Conservation (phyloP, 192 early-diverging fungal species). For the Podochytrium sp. region DNA sequence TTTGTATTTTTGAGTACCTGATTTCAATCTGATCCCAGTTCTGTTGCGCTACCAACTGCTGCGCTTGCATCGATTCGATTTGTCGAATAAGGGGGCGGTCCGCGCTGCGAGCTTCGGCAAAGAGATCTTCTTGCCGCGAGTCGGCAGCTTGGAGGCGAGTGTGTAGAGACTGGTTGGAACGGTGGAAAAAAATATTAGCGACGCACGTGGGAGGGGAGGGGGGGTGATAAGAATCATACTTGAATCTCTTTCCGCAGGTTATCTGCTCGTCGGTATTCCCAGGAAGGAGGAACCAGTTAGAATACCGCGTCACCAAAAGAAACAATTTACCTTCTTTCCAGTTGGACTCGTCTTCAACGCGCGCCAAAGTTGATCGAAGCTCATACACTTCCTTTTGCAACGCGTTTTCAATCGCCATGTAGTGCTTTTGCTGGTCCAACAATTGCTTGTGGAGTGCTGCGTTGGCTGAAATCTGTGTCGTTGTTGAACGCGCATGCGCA, state of each 20-base stretch:
- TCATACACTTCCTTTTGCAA: slow-evolving; percentile 43
- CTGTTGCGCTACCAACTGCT: slow-evolving; percentile 33
- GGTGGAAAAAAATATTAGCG: background rate
- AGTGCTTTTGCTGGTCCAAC: slow-evolving; percentile 19
- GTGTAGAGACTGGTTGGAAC: slow-evolving; percentile 26
- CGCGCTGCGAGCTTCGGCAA: slow-evolving; percentile 30
- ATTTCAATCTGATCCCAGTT: slow-evolving; percentile 53
- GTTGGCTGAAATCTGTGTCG: slow-evolving; percentile 31
- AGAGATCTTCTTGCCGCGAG: slow-evolving; percentile 43
- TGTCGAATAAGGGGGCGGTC: slow-evolving; percentile 52
- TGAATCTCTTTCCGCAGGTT: slow-evolving; percentile 41
- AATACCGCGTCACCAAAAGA: background rate
- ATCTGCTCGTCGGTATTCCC: slow-evolving; percentile 19
- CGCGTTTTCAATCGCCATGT: slow-evolving; percentile 18
- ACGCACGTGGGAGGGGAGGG: background rate
- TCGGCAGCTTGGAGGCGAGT: slow-evolving; percentile 42
- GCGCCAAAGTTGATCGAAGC: slow-evolving; percentile 33
- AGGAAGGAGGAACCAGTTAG: slow-evolving; percentile 7
- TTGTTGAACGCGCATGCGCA: too few species aligned
- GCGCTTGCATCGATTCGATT: slow-evolving; percentile 48
- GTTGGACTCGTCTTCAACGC: slow-evolving; percentile 47
- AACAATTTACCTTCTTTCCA: slow-evolving; percentile 45
- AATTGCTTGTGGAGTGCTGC: slow-evolving; percentile 40
- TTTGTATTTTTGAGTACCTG: slow-evolving; percentile 2
- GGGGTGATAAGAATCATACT: background rate